A percentile compares a stretch with the other conserved stretches of the same genome.
Conservation (phyloP, 2,329 filamentous ascomycete species). For the Pseudocercospora crystallina region DNA sequence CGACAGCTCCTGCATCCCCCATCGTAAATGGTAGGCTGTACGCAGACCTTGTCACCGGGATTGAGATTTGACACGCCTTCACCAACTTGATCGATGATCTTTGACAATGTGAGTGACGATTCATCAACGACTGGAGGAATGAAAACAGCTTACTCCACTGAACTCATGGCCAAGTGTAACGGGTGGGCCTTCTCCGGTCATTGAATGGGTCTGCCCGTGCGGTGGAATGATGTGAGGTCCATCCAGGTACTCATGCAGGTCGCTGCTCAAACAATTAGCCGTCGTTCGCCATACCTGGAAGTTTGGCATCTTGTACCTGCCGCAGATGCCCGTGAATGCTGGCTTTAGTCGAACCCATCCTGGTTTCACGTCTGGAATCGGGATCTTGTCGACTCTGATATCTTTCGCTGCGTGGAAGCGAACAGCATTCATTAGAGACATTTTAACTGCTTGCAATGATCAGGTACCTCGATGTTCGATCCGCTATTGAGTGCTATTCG, state of each 20-base stretch:
- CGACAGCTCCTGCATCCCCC: slow-evolving; percentile 14
- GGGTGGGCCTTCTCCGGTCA: slow-evolving; percentile 17
- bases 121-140: no score
- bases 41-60: slow-evolving; percentile 16
- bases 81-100: slow-evolving; percentile 14
- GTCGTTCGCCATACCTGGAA: no score
- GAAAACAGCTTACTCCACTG: slow-evolving; percentile 3
- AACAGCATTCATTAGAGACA: slow-evolving; percentile 21
- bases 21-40: slow-evolving; percentile 20
- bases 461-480: background rate
- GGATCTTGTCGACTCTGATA: slow-evolving; percentile 23
- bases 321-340: slow-evolving; percentile 23
- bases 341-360: slow-evolving; percentile 21
- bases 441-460: slow-evolving; percentile 1
- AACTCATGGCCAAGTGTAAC: slow-evolving; percentile 23
- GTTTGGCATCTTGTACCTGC: slow-evolving; percentile 3
- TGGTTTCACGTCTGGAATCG: slow-evolving; percentile 14
- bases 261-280: slow-evolving; percentile 2
- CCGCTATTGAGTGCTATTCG: background rate
- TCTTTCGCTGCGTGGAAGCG: slow-evolving; percentile 26
- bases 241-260: slow-evolving; percentile 28
- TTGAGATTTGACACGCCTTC: slow-evolving; percentile 21
- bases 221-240: slow-evolving; percentile 21
- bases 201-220: slow-evolving; percentile 11
- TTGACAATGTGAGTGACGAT: no score